Base-by-base conservation (phyloP, 164 flowering plant genomes). In the Vitis vinifera region DNA sequence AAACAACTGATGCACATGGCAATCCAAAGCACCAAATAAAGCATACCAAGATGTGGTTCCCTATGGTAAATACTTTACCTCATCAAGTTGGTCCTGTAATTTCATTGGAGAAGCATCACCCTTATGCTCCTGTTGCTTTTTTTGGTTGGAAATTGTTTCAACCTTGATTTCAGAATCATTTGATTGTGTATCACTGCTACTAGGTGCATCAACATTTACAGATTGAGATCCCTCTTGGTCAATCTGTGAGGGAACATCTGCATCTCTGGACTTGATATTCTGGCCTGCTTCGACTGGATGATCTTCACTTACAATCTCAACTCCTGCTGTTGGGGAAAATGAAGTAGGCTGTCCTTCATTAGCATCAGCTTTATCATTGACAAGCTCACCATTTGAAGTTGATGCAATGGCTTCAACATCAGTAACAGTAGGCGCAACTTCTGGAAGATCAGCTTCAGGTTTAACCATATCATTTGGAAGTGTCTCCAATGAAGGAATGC, bases 71-170 rank as follows among this genome's bases (percentile, higher is more conserved):
- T 65, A 50, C 47, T 68, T 81, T 78, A 91, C 99, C 99, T 96
- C 99, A 57, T 93, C 97, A 68, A 96, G 94, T 75, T 91, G 97
- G 61, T 92, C 97, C 79, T 91, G 92, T 63, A 84, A 85, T 86
- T 77, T 89, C 48, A 53, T 62, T 1, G 82, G 68, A 69, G 88
- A 78, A 68, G 56, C 27, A 71, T 75, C 85, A 74, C 59, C 37
- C 73, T 76, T 79, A 30, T 70, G 66, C 59, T 87, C 86, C 31
- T 53, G 79, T 53, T 78, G 84, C 67, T 80, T 80, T 73, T 75
- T 78, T 62, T 76, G 63, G 59, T 71, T 69, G 9, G 57, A 37
- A 63, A 30, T 58, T 79, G 89, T 56, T 77, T 85, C 88, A 68
- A 75, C 74, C 64, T 73, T 79, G 19, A 3, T 27, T 66, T 79